phyloP scores from a whole-genome alignment of 2,329 filamentous ascomycete genomes.

The Aspergillus flavus region DNA sequence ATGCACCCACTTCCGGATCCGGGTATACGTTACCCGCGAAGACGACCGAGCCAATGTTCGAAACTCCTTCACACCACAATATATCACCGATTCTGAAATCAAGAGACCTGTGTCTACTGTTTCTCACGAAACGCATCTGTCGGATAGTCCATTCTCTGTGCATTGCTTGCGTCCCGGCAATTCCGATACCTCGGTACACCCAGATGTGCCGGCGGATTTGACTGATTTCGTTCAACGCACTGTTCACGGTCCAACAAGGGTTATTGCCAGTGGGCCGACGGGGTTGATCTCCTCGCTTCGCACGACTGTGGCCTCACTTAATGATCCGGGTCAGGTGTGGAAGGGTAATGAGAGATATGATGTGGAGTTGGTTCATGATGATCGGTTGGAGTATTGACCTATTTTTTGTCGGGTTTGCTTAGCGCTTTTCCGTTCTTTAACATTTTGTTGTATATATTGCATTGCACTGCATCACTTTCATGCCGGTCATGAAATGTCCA shows the following conservation, averaged over 20 bases:
- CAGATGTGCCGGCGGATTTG: conserved; percentile 51
- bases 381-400: conserved; percentile 50
- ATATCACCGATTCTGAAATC: not conserved
- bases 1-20: conserved; percentile 51
- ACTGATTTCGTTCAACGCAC: conserved; percentile 49
- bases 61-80: not conserved
- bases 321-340: conserved; percentile 59
- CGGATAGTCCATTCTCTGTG: conserved; percentile 11
- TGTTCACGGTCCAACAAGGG: conserved; percentile 52
- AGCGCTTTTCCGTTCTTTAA: not conserved
- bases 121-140: not conserved
- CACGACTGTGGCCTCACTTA: conserved; percentile 55
- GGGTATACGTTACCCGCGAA: conserved; percentile 64
- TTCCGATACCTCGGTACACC: conserved; percentile 16
- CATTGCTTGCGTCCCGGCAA: conserved; percentile 12
- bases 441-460: not conserved
- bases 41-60: conserved; percentile 7
- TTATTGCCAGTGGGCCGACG: conserved; percentile 64
- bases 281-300: conserved; percentile 63
- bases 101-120: not conserved
- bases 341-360: conserved; percentile 59
- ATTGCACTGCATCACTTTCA: not conserved
- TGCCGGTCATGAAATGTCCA: not conserved
- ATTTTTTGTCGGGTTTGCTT: not conserved
- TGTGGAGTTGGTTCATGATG: conserved; percentile 62